These are phyloP conservation scores for Iris pallida DNA, from an alignment of 116 monocot species.

Conservation along the genomic window DNA sequence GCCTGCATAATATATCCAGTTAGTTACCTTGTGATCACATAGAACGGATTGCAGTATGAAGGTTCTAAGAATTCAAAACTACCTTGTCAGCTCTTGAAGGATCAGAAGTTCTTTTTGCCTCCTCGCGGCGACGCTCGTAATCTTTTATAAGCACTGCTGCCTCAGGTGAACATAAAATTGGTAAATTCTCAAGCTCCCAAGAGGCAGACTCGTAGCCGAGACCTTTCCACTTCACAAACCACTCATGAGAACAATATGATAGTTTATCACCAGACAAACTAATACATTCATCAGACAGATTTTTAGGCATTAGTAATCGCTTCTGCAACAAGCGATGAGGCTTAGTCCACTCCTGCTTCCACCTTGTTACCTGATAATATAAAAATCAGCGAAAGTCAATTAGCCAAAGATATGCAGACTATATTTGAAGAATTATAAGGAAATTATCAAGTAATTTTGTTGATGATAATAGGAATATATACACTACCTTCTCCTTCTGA, in stretches of 20 bases:
- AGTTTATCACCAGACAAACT: constrained; percentile 4
- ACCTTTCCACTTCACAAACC: constrained; percentile 77
- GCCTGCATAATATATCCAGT: constrained; percentile 21
- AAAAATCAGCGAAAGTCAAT: no score
- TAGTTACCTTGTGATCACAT: background rate
- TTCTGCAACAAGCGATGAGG: constrained; percentile 63
- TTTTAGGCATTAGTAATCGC: constrained; percentile 33
- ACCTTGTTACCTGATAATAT: constrained; percentile 25
- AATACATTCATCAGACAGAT: constrained; percentile 37
- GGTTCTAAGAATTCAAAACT: background rate
- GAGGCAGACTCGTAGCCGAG: constrained; percentile 69
- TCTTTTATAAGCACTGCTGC: constrained; percentile 29
- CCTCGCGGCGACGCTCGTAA: constrained; percentile 36
- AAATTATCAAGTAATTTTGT: no score
- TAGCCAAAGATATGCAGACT: no score
- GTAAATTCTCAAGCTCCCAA: constrained; percentile 59
- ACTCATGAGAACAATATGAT: constrained; percentile 39
- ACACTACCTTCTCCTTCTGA: constrained; percentile 57
- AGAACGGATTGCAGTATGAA: background rate
- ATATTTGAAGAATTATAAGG: no score
- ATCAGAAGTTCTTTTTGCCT: constrained; percentile 25
- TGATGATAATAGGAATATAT: background rate
- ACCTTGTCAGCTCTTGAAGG: constrained; percentile 38
- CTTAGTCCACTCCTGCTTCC: constrained; percentile 61
- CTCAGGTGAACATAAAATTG: constrained; percentile 39